These are phyloP conservation scores for Cenchrus fungigraminus DNA, from an alignment of 176 grass and related monocot genomes.

Conservation along the genomic window DNA sequence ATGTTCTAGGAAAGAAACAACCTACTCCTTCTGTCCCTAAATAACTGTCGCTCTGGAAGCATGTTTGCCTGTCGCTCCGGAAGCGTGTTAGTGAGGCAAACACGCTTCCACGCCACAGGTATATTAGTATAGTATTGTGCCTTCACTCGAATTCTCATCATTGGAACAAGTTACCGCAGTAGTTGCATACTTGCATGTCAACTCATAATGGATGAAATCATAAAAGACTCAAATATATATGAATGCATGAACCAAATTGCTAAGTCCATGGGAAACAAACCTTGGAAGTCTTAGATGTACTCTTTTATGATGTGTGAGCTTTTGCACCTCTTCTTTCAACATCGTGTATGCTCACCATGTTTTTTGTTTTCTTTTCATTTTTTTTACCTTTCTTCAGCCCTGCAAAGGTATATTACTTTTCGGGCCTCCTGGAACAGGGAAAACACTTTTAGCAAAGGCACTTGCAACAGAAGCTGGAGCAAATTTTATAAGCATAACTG, in stretches of 20 bases:
- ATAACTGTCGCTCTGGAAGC: too few relatives aligned
- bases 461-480: conserved; percentile 97
- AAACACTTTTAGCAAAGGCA: conserved; percentile 97
- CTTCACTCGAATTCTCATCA: not conserved
- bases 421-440: conserved; percentile 95
- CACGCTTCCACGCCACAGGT: not conserved
- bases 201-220: not conserved
- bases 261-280: conserved; percentile 10
- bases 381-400: conserved; percentile 58
- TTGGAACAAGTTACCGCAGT: conserved; percentile 17
- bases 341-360: conserved; percentile 24
- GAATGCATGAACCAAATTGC: conserved; percentile 9
- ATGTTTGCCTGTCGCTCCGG: too few relatives aligned
- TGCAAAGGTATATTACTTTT: conserved; percentile 99
- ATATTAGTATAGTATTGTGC: conserved; percentile 7
- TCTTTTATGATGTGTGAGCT: conserved; percentile 5
- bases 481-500: conserved; percentile 93
- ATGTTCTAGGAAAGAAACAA: conserved; percentile 26
- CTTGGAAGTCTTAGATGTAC: not conserved
- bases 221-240: conserved; percentile 10
- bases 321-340: conserved; percentile 2
- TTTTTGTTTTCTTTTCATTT: conserved; percentile 8
- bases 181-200: conserved; percentile 24
- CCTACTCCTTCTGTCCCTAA: not conserved
- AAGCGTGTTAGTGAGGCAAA: too few relatives aligned